phyloP scores from a whole-genome alignment of 345 rosid species.

The Dipteronia sinensis region DNA sequence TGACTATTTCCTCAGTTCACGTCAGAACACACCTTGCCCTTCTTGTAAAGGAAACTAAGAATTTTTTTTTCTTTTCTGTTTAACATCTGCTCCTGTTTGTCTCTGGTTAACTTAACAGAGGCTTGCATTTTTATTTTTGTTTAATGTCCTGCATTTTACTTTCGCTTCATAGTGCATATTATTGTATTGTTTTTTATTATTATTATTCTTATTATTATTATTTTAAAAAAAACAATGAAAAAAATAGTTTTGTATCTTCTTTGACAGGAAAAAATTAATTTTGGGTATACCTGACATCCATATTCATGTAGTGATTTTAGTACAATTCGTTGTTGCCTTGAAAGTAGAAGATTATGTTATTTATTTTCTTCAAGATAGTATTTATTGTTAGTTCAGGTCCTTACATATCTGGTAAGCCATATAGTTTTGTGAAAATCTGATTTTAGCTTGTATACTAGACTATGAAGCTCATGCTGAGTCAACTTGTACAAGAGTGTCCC shows the following conservation, averaged over 20 bases:
- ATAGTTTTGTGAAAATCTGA: not conserved
- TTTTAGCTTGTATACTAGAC: not conserved
- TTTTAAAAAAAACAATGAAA: no score
- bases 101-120: not conserved
- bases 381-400: conserved; percentile 1
- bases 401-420: not conserved
- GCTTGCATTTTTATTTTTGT: not conserved
- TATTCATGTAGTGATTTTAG: not conserved
- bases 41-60: not conserved
- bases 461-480: not conserved
- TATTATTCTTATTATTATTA: no score
- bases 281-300: not conserved
- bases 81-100: not conserved
- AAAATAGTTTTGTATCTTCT: not conserved
- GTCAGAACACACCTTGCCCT: not conserved
- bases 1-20: no score
- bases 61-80: not conserved
- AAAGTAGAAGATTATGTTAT: not conserved
- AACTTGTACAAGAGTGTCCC: not conserved
- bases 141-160: not conserved
- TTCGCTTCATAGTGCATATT: no score
- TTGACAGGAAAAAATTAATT: not conserved
- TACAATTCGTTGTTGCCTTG: not conserved
- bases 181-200: no score
- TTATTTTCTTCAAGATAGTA: not conserved